phyloP scores from a whole-genome alignment of 176 grass and related monocot species.

The Carex parvula region DNA sequence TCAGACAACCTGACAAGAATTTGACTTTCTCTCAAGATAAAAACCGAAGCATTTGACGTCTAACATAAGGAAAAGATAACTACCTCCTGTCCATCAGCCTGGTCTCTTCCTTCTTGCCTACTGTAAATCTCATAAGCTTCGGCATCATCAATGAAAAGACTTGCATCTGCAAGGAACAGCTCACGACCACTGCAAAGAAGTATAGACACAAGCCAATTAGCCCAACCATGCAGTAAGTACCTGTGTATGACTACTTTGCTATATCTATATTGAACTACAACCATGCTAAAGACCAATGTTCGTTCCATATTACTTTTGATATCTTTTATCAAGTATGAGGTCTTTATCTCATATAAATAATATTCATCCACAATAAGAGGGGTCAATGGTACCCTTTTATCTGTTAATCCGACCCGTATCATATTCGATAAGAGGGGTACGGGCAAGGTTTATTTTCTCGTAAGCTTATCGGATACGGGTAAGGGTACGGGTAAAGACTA shows the following conservation, averaged over 20 bases:
- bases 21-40: constrained; percentile 7
- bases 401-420: too few relatives aligned
- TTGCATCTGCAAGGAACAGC: constrained; percentile 87
- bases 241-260: neutral
- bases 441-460: too few relatives aligned
- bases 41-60: neutral
- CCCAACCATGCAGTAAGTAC: neutral
- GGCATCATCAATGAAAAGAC: constrained; percentile 91
- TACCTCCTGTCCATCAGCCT: constrained; percentile 52
- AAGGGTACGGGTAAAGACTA: too few relatives aligned
- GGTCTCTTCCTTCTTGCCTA: constrained; percentile 50
- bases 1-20: neutral
- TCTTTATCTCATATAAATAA: neutral
- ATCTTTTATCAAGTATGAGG: neutral
- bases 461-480: too few relatives aligned
- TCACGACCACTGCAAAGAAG: constrained; percentile 83
- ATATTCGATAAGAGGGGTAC: too few relatives aligned
- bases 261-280: neutral
- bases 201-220: constrained; percentile 10
- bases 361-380: neutral
- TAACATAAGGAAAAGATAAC: constrained; percentile 10
- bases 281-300: neutral
- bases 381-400: too few relatives aligned
- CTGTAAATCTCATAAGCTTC: constrained; percentile 96
- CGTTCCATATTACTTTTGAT: neutral